These are phyloP conservation scores for Rosa chinensis DNA, from an alignment of 306 rosid genomes.

Conservation along the genomic window DNA sequence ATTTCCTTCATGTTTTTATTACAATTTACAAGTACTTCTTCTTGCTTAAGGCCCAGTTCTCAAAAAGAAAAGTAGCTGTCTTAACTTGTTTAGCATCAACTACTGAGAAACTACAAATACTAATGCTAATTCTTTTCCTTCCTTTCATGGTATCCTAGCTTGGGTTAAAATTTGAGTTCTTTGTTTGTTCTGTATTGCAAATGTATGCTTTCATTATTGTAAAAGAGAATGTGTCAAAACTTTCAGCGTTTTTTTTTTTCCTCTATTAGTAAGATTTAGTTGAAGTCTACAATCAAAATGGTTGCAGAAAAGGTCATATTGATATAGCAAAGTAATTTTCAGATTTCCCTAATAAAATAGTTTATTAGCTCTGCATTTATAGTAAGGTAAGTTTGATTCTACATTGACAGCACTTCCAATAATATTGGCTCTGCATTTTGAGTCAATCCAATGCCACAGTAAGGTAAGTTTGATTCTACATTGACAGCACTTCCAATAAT, in stretches of 20 bases:
- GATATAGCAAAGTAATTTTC: background rate
- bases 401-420: background rate
- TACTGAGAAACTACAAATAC: too few relatives aligned
- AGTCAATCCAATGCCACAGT: too few relatives aligned
- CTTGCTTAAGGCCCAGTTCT: too few relatives aligned
- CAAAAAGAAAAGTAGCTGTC: too few relatives aligned
- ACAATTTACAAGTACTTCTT: background rate
- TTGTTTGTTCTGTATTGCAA: background rate
- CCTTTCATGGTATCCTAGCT: background rate
- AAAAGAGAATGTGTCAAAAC: background rate
- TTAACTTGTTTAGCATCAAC: background rate
- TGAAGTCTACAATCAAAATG: background rate
- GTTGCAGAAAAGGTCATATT: background rate
- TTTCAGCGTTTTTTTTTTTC: background rate
- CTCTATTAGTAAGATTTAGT: background rate
- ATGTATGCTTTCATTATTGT: too few relatives aligned
- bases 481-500: background rate
- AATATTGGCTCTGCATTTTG: background rate
- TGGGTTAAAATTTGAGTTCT: background rate
- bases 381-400: background rate
- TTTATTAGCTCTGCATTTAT: background rate
- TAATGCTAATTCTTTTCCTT: background rate
- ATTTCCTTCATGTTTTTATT: background rate
- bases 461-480: background rate
- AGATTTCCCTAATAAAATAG: background rate